These are phyloP conservation scores for Jimgerdemannia flammicorona DNA, from an alignment of 192 early-diverging fungal genomes.

Conservation along the genomic window DNA sequence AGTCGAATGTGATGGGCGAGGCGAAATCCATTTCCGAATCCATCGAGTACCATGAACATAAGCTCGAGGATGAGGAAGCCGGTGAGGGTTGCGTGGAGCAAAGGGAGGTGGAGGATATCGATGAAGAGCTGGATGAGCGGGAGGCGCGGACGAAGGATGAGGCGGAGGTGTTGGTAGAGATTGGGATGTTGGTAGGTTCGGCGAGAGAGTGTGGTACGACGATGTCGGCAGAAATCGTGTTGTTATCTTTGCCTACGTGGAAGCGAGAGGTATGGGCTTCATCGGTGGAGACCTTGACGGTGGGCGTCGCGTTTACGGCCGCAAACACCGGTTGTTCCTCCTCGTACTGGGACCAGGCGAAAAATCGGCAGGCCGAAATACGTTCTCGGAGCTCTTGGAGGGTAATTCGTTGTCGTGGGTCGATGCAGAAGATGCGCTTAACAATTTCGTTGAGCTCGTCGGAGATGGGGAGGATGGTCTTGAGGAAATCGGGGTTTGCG, in stretches of 20 bases:
- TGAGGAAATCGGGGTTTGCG: slow-evolving; percentile 56
- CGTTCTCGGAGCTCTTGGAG: slow-evolving; percentile 33
- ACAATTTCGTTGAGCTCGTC: slow-evolving; percentile 66
- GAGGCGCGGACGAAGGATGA: not conserved
- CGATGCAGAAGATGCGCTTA: slow-evolving; percentile 67
- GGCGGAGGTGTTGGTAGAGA: not conserved
- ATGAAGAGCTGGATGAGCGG: not conserved
- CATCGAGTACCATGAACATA: not conserved
- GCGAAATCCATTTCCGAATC: not conserved
- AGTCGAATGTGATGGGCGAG: not conserved
- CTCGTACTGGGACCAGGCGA: slow-evolving; percentile 28
- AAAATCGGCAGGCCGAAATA: slow-evolving; percentile 38
- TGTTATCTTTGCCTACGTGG: no score
- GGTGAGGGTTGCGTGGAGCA: not conserved
- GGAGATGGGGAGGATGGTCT: slow-evolving; percentile 63
- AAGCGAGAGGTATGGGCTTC: no score
- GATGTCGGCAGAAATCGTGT: no score
- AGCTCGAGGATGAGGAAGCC: not conserved
- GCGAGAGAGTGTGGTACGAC: no score
- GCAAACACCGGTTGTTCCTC: slow-evolving; percentile 9
- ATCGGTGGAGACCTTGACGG: no score
- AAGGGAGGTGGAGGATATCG: not conserved
- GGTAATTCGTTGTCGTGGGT: slow-evolving; percentile 53
- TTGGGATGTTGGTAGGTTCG: no score
- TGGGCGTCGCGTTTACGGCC: not conserved